A percentile compares a stretch with the other conserved stretches of the same genome.
phyloP scores from a whole-genome alignment of 2,329 filamentous ascomycete species.

The Colletotrichum sp. region DNA sequence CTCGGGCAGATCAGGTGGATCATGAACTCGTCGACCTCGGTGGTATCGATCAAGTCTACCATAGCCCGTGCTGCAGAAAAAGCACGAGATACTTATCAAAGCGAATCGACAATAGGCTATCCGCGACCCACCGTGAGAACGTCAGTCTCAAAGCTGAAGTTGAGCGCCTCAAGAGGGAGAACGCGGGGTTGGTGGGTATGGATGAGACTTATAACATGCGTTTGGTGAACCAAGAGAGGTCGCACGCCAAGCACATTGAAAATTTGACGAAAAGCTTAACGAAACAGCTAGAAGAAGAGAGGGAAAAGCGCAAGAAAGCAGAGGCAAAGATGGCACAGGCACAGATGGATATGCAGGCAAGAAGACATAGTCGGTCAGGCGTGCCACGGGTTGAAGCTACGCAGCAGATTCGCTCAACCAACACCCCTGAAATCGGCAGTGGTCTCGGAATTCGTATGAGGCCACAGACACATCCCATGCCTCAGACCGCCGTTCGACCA shows the following conservation, averaged over 20 bases:
- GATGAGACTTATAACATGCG: constrained; percentile 45
- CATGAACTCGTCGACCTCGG: constrained; percentile 48
- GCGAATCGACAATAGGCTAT: constrained; percentile 40
- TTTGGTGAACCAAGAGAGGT: constrained; percentile 39
- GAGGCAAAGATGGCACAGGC: constrained; percentile 29
- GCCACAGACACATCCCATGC: neutral
- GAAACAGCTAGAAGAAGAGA: constrained; percentile 38
- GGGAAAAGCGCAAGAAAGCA: constrained; percentile 32
- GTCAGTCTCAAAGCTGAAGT: constrained; percentile 36
- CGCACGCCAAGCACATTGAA: constrained; percentile 35
- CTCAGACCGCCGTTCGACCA: neutral
- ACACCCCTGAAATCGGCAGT: neutral
- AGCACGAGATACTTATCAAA: constrained; percentile 36
- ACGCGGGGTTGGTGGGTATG: constrained; percentile 40
- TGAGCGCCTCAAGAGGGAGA: constrained; percentile 34
- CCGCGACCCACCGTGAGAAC: constrained; percentile 13
- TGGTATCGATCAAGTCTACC: constrained; percentile 53
- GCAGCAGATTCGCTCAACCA: neutral
- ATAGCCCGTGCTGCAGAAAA: constrained; percentile 49
- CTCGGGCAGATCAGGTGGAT: constrained; percentile 40
- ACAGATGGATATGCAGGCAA: constrained; percentile 23
- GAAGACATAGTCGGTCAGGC: neutral
- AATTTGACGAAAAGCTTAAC: constrained; percentile 38
- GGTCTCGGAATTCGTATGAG: neutral
- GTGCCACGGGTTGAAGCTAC: constrained; percentile 20